Base-by-base conservation (phyloP, 495 filamentous ascomycete genomes). In the Daldinia loculata region DNA sequence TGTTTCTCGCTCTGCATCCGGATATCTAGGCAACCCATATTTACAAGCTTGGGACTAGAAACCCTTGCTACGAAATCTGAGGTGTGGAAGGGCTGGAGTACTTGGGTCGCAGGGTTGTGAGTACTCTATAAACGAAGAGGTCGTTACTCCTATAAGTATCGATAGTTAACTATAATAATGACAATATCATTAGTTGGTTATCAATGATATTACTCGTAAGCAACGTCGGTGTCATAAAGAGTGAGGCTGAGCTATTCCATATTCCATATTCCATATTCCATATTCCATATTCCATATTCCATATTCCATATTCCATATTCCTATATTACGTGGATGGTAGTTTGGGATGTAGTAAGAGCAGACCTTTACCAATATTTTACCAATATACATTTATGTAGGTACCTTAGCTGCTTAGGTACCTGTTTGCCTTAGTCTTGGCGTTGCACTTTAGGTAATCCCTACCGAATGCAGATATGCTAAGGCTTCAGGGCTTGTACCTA, bases 1-100 rank as follows among this genome's bases (percentile, higher is more conserved):
- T 41, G 24, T 56, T 56, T 45, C 51, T 56, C 38, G 22, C 36
- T 32, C 27, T 69, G 19, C 43, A 66, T 66, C 61, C 30, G 51
- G 32, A 59, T 24, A 39, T 65, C 51, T 60, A 56, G 41, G 24
- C 30, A 62, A 55, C 53, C 17, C 11, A 60, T 34, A 48, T 38
- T 41, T 48, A 12, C 24, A 50, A 12, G 32, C 38, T n/a, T 27
- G 34, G 50, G 56, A 45, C 55, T 56, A n/a, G 45, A 56, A 29
- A 43, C 19, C 36, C 61, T 52, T 61, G 43, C n/a, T n/a, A 24
- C 45, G 41, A 15, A 19, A 39, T 24, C 17, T 14, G 7, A 24
- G 17, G 56, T 36, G 55, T 19, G 32, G 26, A n/a, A 9, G 24
- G 0, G 14, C 30, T 17, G 36, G n/a, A 38, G 43, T 62, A 8